Percentiles rank a stretch among this genome's conserved stretches.
phyloP scores from a whole-genome alignment of 352 stramenopile species.

The Lagenidium giganteum region DNA sequence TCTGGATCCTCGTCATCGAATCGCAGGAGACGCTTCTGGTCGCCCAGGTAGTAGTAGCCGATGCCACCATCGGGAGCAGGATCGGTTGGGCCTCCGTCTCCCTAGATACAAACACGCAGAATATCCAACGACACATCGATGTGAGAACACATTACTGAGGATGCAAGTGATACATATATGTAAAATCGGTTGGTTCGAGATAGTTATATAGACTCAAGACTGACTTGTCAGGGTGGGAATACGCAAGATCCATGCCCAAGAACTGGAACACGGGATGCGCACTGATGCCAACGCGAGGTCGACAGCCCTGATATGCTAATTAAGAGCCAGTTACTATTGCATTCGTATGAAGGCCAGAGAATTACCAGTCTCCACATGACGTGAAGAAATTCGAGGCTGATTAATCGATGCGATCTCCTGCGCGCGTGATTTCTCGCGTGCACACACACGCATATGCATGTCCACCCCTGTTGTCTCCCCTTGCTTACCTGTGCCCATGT shows the following conservation, averaged over 20 bases:
- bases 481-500: slow-evolving; percentile 78
- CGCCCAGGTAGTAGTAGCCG: slow-evolving; percentile 84
- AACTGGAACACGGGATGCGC: slow-evolving; percentile 45
- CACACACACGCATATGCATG: slow-evolving; percentile 13
- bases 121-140: not conserved
- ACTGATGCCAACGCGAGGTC: slow-evolving; percentile 13
- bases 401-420: slow-evolving; percentile 76
- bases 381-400: slow-evolving; percentile 73
- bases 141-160: not conserved
- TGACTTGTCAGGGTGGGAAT: slow-evolving; percentile 75
- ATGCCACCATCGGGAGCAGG: slow-evolving; percentile 69
- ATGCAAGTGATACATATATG: not conserved
- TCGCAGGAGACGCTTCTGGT: slow-evolving; percentile 77
- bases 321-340: slow-evolving; percentile 79
- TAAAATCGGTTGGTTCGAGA: slow-evolving; percentile 54
- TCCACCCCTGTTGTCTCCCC: not conserved
- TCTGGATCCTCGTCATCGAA: slow-evolving; percentile 62
- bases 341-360: slow-evolving; percentile 88
- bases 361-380: slow-evolving; percentile 34
- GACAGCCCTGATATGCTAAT: slow-evolving; percentile 77
- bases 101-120: slow-evolving; percentile 29
- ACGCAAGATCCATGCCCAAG: slow-evolving; percentile 63
- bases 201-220: no score
- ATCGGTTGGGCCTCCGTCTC: slow-evolving; percentile 69
- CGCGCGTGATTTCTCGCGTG: not conserved